These are phyloP conservation scores for Antrodiella citrinella DNA, from an alignment of 768 basidiomycete genomes.

Conservation along the genomic window DNA sequence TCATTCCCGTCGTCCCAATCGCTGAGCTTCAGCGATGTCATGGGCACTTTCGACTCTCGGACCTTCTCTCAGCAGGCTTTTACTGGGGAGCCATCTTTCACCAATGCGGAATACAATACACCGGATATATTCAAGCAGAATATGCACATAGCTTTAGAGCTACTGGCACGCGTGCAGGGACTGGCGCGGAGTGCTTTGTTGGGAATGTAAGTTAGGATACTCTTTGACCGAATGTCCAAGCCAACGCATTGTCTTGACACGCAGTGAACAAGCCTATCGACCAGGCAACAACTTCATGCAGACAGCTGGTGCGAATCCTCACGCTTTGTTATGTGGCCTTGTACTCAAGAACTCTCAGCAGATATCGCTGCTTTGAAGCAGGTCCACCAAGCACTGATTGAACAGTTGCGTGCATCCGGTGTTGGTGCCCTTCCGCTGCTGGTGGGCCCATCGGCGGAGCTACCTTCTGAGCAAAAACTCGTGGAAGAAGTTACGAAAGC, in stretches of 20 bases:
- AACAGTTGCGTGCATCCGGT: constrained; percentile 49
- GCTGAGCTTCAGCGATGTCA: constrained; percentile 8
- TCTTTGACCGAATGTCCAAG: too few relatives aligned
- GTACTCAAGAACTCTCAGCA: constrained; percentile 23
- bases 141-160: constrained; percentile 25
- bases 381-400: constrained; percentile 35
- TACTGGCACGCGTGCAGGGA: constrained; percentile 39
- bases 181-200: constrained; percentile 40
- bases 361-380: constrained; percentile 46
- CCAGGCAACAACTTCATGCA: constrained; percentile 43
- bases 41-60: constrained; percentile 2
- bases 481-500: constrained; percentile 32
- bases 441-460: constrained; percentile 11
- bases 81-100: neutral
- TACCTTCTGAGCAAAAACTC: constrained; percentile 36
- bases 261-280: constrained; percentile 57
- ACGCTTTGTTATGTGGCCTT: neutral
- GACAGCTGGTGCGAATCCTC: constrained; percentile 38
- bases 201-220: constrained; percentile 40
- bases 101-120: constrained; percentile 41
- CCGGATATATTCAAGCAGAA: constrained; percentile 57
- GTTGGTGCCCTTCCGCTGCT: constrained; percentile 57
- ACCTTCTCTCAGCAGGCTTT: constrained; percentile 2
- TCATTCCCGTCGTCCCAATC: constrained; percentile 4
- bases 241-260: neutral